Percentiles rank a stretch among this genome's conserved stretches.
Conservation (phyloP, 441 rosid genomes). For the Adansonia madagascariensis region DNA sequence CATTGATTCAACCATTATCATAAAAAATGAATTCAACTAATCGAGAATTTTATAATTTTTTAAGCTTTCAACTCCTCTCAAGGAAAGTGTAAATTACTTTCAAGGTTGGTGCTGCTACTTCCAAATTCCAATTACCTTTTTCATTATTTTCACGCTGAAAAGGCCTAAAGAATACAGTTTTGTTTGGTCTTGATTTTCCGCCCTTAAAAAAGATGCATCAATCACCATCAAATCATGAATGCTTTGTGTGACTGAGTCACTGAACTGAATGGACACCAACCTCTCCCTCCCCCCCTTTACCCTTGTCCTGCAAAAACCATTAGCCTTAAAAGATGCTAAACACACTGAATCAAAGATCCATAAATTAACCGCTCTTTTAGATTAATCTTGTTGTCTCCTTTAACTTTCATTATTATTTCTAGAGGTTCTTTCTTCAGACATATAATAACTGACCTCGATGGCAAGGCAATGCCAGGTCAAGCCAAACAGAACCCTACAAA, state of each 20-base stretch:
- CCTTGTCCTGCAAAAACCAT: not conserved
- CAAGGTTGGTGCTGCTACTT: not conserved
- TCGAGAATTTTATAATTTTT: too few species aligned
- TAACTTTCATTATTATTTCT: not conserved
- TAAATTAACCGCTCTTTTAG: not conserved
- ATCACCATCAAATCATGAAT: conserved; percentile 33
- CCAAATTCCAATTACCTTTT: not conserved
- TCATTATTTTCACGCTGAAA: not conserved
- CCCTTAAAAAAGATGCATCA: not conserved
- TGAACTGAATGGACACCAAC: not conserved
- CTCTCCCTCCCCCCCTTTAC: not conserved
- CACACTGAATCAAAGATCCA: conserved; percentile 10
- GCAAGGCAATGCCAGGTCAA: conserved; percentile 14
- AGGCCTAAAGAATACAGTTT: not conserved
- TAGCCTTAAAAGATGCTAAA: not conserved
- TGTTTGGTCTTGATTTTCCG: not conserved
- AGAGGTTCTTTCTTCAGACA: not conserved
- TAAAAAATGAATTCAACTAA: not conserved
- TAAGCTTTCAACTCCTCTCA: too few species aligned
- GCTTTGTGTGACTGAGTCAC: conserved; percentile 10
- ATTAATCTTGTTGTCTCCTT: not conserved
- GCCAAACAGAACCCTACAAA: conserved; percentile 38
- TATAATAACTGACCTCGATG: not conserved
- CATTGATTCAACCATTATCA: not conserved
- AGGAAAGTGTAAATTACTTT: not conserved